These are phyloP conservation scores for Sequoia sempervirens DNA, from an alignment of 75 land plant genomes.

Conservation along the genomic window DNA sequence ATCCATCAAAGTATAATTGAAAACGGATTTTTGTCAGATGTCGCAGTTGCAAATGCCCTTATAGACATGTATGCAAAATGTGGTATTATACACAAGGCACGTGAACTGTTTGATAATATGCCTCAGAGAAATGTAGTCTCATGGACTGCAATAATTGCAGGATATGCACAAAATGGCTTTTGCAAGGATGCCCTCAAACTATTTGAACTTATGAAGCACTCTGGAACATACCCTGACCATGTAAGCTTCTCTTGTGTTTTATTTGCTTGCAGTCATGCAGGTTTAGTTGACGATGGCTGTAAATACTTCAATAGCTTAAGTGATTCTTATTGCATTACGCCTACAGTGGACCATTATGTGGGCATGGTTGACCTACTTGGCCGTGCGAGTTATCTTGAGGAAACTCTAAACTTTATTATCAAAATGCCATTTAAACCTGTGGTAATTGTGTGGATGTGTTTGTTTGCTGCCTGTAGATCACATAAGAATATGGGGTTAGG, in stretches of 20 bases:
- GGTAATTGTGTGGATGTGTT: conserved; percentile 37
- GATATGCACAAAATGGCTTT: conserved; percentile 27
- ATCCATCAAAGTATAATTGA: conserved; percentile 3
- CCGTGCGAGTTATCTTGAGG: conserved; percentile 14
- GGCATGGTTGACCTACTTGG: conserved; percentile 5
- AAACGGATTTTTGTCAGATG: conserved; percentile 8
- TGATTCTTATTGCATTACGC: neutral
- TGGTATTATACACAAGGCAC: conserved; percentile 11
- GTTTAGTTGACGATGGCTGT: conserved; percentile 4
- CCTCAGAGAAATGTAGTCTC: conserved; percentile 23
- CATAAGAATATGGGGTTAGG: neutral
- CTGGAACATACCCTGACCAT: neutral
- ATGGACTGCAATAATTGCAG: conserved; percentile 44
- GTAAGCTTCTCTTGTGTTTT: neutral
- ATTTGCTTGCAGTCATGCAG: conserved; percentile 4
- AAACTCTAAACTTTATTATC: conserved; percentile 32
- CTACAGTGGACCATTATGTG: neutral
- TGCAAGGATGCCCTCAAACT: conserved; percentile 1
- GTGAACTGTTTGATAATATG: conserved; percentile 31
- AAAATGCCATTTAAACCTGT: conserved; percentile 25
- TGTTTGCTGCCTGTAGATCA: conserved; percentile 40
- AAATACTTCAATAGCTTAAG: conserved; percentile 1
- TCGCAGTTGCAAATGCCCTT: conserved; percentile 1
- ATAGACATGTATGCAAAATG: conserved; percentile 16
- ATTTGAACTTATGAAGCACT: conserved; percentile 1